phyloP scores from a whole-genome alignment of 2,329 filamentous ascomycete species.

The Aspergillus floridensis region DNA sequence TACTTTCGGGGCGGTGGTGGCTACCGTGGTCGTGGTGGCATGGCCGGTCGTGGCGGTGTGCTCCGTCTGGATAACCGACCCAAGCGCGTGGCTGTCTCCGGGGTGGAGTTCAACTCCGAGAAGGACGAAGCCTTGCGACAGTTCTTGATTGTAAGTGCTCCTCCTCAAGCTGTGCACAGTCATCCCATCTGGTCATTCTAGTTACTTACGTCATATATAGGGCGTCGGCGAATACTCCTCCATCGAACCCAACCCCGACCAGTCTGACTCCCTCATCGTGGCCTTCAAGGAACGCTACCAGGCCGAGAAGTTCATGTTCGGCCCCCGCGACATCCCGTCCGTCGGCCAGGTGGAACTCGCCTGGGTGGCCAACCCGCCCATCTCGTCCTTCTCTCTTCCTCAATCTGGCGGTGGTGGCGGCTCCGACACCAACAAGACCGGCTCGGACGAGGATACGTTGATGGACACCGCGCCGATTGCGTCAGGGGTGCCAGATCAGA shows the following conservation, averaged over 20 bases:
- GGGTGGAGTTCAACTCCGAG: slow-evolving; percentile 46
- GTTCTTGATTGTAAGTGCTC: slow-evolving; percentile 50
- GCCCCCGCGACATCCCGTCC: slow-evolving; percentile 48
- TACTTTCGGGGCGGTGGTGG: slow-evolving; percentile 38
- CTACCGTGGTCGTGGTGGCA: slow-evolving; percentile 44
- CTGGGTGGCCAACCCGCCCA: slow-evolving; percentile 50
- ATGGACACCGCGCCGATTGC: slow-evolving; percentile 29
- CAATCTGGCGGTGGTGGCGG: slow-evolving; percentile 10
- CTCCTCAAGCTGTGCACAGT: neutral
- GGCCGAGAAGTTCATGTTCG: slow-evolving; percentile 55
- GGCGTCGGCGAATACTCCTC: slow-evolving; percentile 48
- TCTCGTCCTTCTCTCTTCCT: slow-evolving; percentile 12
- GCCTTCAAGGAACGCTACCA: slow-evolving; percentile 50
- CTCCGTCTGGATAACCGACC: slow-evolving; percentile 60
- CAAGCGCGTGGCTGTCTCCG: slow-evolving; percentile 52
- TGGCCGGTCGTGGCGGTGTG: slow-evolving; percentile 47
- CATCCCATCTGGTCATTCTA: neutral
- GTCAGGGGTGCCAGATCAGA: slow-evolving; percentile 5
- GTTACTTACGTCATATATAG: slow-evolving; percentile 28
- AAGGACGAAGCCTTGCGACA: slow-evolving; percentile 57
- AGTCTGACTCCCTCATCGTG: slow-evolving; percentile 41
- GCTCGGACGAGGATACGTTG: slow-evolving; percentile 27
- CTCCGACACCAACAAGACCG: slow-evolving; percentile 26
- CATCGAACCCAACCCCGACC: slow-evolving; percentile 43
- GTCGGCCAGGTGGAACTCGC: slow-evolving; percentile 55